Percentiles rank a stretch among this genome's conserved stretches.
phyloP scores from a whole-genome alignment of 495 filamentous ascomycete species.

The Aspergillus leporis region DNA sequence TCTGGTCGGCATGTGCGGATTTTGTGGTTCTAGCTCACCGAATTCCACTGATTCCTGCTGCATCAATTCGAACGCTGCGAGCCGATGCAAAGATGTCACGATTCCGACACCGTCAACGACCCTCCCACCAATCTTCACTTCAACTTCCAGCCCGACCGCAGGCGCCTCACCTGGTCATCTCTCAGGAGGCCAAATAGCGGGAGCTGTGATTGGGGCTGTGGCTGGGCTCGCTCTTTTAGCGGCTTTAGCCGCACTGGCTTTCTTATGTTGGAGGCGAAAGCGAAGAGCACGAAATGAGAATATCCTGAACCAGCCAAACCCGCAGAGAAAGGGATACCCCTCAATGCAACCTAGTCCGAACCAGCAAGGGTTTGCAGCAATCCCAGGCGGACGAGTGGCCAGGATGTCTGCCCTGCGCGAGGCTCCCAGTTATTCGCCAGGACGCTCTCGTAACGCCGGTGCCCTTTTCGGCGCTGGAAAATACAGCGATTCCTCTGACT shows the following conservation, averaged over 20 bases:
- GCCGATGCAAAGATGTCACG: constrained; percentile 67
- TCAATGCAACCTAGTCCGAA: constrained; percentile 51
- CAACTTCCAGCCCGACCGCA: constrained; percentile 46
- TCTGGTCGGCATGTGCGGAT: constrained; percentile 80
- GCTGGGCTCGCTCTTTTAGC: constrained; percentile 67
- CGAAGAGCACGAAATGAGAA: constrained; percentile 60
- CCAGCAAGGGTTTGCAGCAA: constrained; percentile 66
- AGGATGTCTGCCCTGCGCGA: constrained; percentile 93
- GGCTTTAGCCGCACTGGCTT: constrained; percentile 59
- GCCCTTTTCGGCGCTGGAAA: constrained; percentile 46
- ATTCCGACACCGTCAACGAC: constrained; percentile 76
- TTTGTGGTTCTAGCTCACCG: constrained; percentile 76
- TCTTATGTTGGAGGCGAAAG: constrained; percentile 60
- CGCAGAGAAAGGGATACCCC: constrained; percentile 59
- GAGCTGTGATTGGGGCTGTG: constrained; percentile 82
- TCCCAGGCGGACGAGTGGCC: constrained; percentile 87
- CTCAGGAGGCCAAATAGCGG: constrained; percentile 83
- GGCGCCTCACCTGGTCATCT: constrained; percentile 50
- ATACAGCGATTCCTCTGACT: constrained; percentile 74
- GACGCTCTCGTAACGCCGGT: constrained; percentile 46
- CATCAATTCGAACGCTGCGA: constrained; percentile 70
- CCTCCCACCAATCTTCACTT: constrained; percentile 62
- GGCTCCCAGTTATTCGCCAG: constrained; percentile 59
- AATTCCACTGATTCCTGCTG: constrained; percentile 97
- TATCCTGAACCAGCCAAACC: constrained; percentile 84